These are phyloP conservation scores for Ammopiptanthus mongolicus DNA, from an alignment of 306 rosid genomes.

Conservation along the genomic window DNA sequence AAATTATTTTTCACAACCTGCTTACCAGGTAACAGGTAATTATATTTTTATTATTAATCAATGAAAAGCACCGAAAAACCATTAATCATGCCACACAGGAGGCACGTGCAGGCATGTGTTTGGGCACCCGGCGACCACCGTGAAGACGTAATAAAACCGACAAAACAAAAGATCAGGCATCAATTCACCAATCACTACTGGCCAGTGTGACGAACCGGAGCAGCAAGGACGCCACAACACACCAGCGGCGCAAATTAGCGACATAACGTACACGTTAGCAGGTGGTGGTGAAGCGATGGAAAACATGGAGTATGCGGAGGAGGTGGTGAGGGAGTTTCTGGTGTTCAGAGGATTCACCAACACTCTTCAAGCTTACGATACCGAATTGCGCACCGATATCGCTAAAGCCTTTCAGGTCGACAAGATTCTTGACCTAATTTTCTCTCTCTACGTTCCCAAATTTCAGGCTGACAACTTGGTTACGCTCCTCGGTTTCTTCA, in stretches of 20 bases:
- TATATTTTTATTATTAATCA: too few relatives aligned
- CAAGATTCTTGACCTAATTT: constrained; percentile 76
- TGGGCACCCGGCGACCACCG: not conserved
- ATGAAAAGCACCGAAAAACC: too few relatives aligned
- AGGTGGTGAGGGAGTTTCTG: constrained; percentile 86
- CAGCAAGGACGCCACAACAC: too few relatives aligned
- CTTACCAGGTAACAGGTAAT: too few relatives aligned
- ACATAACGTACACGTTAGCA: not conserved
- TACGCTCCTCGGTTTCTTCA: constrained; percentile 66
- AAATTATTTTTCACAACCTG: too few relatives aligned
- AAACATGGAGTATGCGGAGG: constrained; percentile 90
- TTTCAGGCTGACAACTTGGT: constrained; percentile 65
- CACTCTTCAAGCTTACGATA: constrained; percentile 75
- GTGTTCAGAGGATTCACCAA: constrained; percentile 82
- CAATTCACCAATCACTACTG: too few relatives aligned
- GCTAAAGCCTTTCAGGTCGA: constrained; percentile 75
- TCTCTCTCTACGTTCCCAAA: constrained; percentile 66
- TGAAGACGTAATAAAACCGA: too few relatives aligned
- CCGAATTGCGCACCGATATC: constrained; percentile 67
- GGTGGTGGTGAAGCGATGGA: too few relatives aligned
- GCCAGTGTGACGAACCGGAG: too few relatives aligned
- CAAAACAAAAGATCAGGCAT: too few relatives aligned
- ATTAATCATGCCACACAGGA: too few relatives aligned
- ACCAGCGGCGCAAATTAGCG: not conserved
- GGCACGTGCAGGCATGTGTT: not conserved